Evolutionary conservation across 2,329 filamentous ascomycete genomes (phyloP).

Genomic region (Colletotrichum spinosum): DNA sequence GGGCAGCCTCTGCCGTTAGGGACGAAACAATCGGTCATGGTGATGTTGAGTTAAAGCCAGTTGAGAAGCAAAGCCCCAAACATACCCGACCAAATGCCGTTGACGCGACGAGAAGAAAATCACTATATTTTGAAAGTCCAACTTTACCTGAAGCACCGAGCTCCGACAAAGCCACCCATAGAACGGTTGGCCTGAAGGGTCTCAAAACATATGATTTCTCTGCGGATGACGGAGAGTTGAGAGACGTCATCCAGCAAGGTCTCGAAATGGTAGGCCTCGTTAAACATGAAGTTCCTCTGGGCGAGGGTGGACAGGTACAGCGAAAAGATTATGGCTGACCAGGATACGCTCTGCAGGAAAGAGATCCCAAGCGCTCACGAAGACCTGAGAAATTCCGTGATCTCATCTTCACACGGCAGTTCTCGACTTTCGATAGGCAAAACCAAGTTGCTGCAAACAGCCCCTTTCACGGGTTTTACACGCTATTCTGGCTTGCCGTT

Average conservation of each 20-base stretch:
- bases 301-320: background rate
- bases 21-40: too few species aligned
- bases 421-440: slow-evolving; percentile 80
- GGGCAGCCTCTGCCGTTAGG: too few species aligned
- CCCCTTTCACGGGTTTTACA: slow-evolving; percentile 84
- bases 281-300: background rate
- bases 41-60: too few species aligned
- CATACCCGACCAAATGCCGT: too few species aligned
- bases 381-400: slow-evolving; percentile 51
- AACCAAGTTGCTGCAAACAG: slow-evolving; percentile 74
- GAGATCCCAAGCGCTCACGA: slow-evolving; percentile 24
- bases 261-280: slow-evolving; percentile 27
- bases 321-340: background rate
- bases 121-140: slow-evolving; percentile 21
- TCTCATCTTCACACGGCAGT: slow-evolving; percentile 78
- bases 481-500: slow-evolving; percentile 80
- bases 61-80: too few species aligned
- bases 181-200: slow-evolving; percentile 3
- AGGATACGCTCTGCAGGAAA: slow-evolving; percentile 17
- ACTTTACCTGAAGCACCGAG: slow-evolving; percentile 30
- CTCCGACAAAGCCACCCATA: slow-evolving; percentile 28
- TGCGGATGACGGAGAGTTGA: slow-evolving; percentile 44
- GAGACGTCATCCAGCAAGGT: slow-evolving; percentile 31
- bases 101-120: slow-evolving; percentile 5
- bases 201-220: slow-evolving; percentile 42